Percentiles rank a stretch among this genome's conserved stretches.
phyloP scores from a whole-genome alignment of 2,329 filamentous ascomycete species.

The Cordyceps cateniannulata region DNA sequence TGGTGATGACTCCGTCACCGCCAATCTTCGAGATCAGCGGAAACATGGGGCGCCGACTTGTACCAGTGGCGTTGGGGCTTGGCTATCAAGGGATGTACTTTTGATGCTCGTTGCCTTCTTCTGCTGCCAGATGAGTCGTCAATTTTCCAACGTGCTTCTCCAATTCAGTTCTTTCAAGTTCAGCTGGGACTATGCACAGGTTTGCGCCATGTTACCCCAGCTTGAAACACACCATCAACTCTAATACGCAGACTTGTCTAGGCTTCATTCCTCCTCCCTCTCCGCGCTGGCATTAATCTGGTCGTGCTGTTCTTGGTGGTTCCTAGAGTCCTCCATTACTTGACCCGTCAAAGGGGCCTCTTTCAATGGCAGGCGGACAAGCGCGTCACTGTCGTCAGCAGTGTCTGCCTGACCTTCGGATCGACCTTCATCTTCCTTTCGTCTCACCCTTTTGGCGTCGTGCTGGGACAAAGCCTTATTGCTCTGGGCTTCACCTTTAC shows the following conservation, averaged over 20 bases:
- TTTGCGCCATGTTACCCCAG: not conserved
- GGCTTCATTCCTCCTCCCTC: conserved; percentile 16
- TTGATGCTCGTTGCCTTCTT: not conserved
- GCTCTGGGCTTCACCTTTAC: conserved; percentile 13
- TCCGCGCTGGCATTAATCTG: conserved; percentile 15
- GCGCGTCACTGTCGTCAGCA: conserved; percentile 14
- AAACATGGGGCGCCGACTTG: not conserved
- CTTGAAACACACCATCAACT: too few species aligned
- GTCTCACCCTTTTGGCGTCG: conserved; percentile 3
- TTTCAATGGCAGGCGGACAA: conserved; percentile 11
- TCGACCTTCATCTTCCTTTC: conserved; percentile 13
- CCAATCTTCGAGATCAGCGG: not conserved
- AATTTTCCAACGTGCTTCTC: not conserved
- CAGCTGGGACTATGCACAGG: not conserved
- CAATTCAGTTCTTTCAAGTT: not conserved
- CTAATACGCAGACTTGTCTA: not conserved
- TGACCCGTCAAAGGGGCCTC: not conserved
- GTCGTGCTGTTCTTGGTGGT: conserved; percentile 10
- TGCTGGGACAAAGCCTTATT: conserved; percentile 11
- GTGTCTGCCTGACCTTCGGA: conserved; percentile 13
- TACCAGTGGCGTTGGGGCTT: not conserved
- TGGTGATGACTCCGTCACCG: not conserved
- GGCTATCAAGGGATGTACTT: not conserved
- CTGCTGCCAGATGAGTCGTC: not conserved
- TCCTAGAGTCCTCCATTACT: conserved; percentile 12